Evolutionary conservation across 495 filamentous ascomycete species (phyloP).

Genomic region (Xylaria grammica): DNA sequence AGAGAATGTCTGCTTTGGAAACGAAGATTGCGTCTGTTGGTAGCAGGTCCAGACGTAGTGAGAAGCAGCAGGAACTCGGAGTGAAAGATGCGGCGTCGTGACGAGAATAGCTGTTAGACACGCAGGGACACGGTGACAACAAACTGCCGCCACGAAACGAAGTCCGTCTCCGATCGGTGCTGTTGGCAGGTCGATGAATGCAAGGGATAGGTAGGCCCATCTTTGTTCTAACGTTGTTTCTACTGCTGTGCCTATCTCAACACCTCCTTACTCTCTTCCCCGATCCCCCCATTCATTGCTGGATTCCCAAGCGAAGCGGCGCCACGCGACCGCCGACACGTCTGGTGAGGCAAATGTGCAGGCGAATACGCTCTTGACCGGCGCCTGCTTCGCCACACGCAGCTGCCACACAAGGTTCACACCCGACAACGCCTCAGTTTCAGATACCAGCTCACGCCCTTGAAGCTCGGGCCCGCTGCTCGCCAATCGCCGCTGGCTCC

Average conservation of each 20-base stretch:
- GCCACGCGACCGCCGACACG: background rate
- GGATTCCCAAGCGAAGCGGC: background rate
- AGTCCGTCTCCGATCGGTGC: background rate
- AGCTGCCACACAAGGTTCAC: background rate
- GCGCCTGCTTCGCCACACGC: background rate
- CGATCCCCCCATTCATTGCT: background rate
- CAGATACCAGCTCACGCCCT: background rate
- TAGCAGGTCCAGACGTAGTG: too few relatives aligned
- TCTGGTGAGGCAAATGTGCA: background rate
- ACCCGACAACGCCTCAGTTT: background rate
- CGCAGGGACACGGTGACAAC: too few relatives aligned
- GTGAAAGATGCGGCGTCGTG: too few relatives aligned
- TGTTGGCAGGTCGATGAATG: background rate
- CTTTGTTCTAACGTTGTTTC: background rate
- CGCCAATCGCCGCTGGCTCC: background rate
- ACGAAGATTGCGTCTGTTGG: background rate
- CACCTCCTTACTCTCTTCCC: background rate
- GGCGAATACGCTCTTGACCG: background rate
- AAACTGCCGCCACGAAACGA: conserved; percentile 1
- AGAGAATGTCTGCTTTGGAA: background rate
- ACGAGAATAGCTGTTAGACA: too few relatives aligned
- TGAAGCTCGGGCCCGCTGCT: background rate
- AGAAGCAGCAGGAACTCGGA: too few relatives aligned
- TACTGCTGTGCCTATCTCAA: background rate
- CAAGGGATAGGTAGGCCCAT: background rate